These are phyloP conservation scores for Stereocaulon alpinum DNA, from an alignment of 495 filamentous ascomycete genomes.

Conservation along the genomic window DNA sequence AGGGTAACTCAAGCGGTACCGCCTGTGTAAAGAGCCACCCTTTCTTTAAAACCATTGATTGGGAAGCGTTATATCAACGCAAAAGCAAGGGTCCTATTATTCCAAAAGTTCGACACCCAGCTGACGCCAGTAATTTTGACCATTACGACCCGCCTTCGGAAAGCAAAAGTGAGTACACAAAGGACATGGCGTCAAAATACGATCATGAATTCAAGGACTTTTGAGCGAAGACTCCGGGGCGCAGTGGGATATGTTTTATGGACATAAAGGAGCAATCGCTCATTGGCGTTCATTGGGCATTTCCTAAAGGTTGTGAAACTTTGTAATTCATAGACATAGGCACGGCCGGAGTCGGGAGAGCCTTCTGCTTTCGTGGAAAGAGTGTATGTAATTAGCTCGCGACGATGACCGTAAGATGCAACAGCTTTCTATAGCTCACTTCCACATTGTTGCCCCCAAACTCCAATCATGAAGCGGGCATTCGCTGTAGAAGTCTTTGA, in stretches of 20 bases:
- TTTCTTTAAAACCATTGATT: conserved; percentile 75
- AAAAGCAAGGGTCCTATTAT: conserved; percentile 73
- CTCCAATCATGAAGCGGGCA: neutral
- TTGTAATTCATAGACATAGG: conserved; percentile 5
- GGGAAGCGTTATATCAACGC: conserved; percentile 69
- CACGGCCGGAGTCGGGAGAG: neutral
- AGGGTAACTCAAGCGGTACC: conserved; percentile 48
- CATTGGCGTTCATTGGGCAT: conserved; percentile 1
- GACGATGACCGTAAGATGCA: neutral
- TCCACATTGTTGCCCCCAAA: neutral
- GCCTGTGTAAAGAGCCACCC: conserved; percentile 73
- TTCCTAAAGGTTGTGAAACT: neutral
- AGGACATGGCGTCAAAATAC: conserved; percentile 63
- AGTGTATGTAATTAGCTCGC: conserved; percentile 11
- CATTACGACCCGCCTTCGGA: conserved; percentile 60
- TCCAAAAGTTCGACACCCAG: conserved; percentile 66
- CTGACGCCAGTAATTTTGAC: conserved; percentile 86
- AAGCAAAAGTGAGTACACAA: conserved; percentile 52
- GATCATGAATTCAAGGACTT: conserved; percentile 75
- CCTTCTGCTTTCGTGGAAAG: neutral
- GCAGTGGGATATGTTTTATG: neutral
- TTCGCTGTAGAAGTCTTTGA: neutral
- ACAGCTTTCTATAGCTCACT: neutral
- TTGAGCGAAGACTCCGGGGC: conserved; percentile 26
- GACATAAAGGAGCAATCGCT: neutral